phyloP scores from a whole-genome alignment of 2,329 filamentous ascomycete species.

The Teratosphaeria epicoccoides region DNA sequence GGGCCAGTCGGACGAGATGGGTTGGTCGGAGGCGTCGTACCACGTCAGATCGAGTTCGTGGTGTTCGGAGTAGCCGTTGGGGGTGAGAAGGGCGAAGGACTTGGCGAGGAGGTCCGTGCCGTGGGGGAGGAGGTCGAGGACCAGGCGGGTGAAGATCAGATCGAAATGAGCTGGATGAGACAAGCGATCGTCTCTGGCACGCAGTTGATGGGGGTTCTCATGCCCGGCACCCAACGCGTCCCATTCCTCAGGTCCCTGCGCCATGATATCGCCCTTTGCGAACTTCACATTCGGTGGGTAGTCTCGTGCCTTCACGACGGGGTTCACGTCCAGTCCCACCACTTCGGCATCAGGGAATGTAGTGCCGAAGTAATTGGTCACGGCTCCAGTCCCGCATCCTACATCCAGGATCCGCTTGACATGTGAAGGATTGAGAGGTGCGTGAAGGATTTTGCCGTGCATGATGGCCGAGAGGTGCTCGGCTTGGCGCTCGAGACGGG shows the following conservation, averaged over 20 bases:
- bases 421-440: slow-evolving; percentile 6
- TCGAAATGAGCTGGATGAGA: slow-evolving; percentile 5
- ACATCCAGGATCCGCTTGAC: slow-evolving; percentile 8
- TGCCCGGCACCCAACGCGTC: no score
- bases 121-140: slow-evolving; percentile 9
- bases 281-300: slow-evolving; percentile 8
- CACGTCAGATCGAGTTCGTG: slow-evolving; percentile 9
- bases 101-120: slow-evolving; percentile 7
- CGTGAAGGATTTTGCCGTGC: slow-evolving; percentile 13
- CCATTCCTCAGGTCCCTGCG: not conserved
- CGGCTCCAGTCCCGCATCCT: slow-evolving; percentile 19
- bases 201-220: no score
- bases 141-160: slow-evolving; percentile 9
- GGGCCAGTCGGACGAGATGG: slow-evolving; percentile 9
- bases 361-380: slow-evolving; percentile 17
- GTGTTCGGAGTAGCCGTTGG: slow-evolving; percentile 10
- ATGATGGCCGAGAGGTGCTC: slow-evolving; percentile 12
- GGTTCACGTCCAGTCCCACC: slow-evolving; percentile 23
- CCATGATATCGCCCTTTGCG: slow-evolving; percentile 9
- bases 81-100: slow-evolving; percentile 4
- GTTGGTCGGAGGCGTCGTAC: slow-evolving; percentile 2
- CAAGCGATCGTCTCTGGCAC: not conserved
- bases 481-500: slow-evolving; percentile 15
- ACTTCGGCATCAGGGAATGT: slow-evolving; percentile 19
- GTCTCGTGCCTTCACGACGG: slow-evolving; percentile 2